These are phyloP conservation scores for Aspergillus amoenus DNA, from an alignment of 2,329 filamentous ascomycete genomes.

Conservation along the genomic window DNA sequence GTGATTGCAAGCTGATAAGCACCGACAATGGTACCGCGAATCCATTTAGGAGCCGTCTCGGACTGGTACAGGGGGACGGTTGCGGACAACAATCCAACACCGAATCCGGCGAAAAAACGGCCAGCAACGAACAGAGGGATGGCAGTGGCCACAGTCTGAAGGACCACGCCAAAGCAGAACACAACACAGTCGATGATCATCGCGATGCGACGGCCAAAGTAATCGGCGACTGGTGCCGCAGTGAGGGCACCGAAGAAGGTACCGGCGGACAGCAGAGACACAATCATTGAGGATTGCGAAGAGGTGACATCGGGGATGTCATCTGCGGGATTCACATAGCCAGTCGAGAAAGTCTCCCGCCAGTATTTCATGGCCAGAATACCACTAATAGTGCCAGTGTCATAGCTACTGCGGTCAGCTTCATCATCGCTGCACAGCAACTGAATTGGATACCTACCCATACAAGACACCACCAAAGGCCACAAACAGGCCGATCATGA, in stretches of 20 bases:
- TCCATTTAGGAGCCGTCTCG: constrained; percentile 70
- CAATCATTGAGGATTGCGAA: constrained; percentile 61
- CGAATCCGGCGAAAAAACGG: constrained; percentile 50
- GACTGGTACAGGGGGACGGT: constrained; percentile 74
- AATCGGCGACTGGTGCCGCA: constrained; percentile 60
- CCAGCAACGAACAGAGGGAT: constrained; percentile 47
- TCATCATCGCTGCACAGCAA: neutral
- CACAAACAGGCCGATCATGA: constrained; percentile 58
- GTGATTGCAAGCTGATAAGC: constrained; percentile 82
- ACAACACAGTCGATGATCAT: constrained; percentile 38
- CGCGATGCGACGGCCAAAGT: constrained; percentile 42
- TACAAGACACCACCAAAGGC: constrained; percentile 61
- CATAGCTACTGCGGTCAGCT: constrained; percentile 35
- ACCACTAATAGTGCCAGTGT: constrained; percentile 56
- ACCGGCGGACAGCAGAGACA: constrained; percentile 70
- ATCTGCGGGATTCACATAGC: constrained; percentile 35
- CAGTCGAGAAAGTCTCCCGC: constrained; percentile 34
- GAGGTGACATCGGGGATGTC: constrained; percentile 49
- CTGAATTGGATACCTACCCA: constrained; percentile 45
- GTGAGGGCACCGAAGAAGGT: constrained; percentile 73
- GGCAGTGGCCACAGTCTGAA: constrained; percentile 32
- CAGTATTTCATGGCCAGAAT: constrained; percentile 52
- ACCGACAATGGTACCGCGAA: constrained; percentile 72
- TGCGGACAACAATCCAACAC: constrained; percentile 76
- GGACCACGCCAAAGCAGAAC: constrained; percentile 36